A percentile compares a stretch with the other conserved stretches of the same genome.
phyloP scores from a whole-genome alignment of 768 basidiomycete genomes.

The Austroboletus eburneus region DNA sequence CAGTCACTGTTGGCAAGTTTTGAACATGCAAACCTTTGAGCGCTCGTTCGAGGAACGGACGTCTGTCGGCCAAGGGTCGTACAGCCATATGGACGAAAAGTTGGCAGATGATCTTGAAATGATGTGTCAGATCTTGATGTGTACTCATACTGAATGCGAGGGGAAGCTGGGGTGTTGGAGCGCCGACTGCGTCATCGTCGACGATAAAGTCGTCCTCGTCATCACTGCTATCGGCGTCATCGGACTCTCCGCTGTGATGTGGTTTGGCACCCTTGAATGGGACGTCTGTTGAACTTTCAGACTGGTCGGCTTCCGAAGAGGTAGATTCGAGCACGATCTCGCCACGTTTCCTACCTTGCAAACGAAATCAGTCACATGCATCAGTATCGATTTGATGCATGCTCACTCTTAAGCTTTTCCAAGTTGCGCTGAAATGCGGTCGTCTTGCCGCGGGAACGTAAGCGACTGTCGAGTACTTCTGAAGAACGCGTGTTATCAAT shows the following conservation, averaged over 20 bases:
- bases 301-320: conserved; percentile 31
- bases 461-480: conserved; percentile 63
- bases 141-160: conserved; percentile 76
- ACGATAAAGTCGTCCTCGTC: conserved; percentile 49
- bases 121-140: conserved; percentile 69
- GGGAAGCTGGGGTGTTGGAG: conserved; percentile 49
- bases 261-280: conserved; percentile 49
- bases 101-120: conserved; percentile 87
- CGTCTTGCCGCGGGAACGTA: conserved; percentile 58
- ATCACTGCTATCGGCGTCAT: conserved; percentile 28
- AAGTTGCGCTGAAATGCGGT: conserved; percentile 60
- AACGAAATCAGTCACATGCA: conserved; percentile 8
- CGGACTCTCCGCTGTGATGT: conserved; percentile 33
- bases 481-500: conserved; percentile 1
- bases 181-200: conserved; percentile 52
- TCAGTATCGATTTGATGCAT: background rate
- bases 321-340: conserved; percentile 28
- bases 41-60: conserved; percentile 51
- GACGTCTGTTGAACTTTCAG: conserved; percentile 19
- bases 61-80: conserved; percentile 46
- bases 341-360: conserved; percentile 43
- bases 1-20: background rate
- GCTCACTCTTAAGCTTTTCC: conserved; percentile 60
- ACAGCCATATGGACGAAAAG: conserved; percentile 82
- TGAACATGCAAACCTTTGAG: conserved; percentile 37